Base-by-base conservation (phyloP, 257 asterid genomes). In the Jaltomata sinuosa region DNA sequence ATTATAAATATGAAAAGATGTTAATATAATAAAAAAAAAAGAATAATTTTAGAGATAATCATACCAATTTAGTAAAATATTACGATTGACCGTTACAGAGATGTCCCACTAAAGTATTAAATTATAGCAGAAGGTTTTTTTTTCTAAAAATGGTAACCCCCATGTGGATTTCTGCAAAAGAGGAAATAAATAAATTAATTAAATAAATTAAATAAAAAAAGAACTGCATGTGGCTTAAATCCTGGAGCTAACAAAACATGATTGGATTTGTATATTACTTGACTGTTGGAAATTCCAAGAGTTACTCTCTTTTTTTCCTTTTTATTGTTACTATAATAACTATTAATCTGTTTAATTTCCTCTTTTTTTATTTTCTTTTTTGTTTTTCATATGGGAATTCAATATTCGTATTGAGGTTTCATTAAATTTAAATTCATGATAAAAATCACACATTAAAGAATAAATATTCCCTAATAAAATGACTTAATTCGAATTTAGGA, bases 401-500 rank as follows among this genome's bases (percentile, higher is more conserved):
- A n/a, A n/a, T n/a, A 9, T 0, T 55, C 29, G 1, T 8, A 6
- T 54, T 8, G 12, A 59, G 2, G 1, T 0, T 12, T 1, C 8
- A 59, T 25, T 59, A 5, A 59, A 0, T 59, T 59, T 59, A 0
- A 25, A 59, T 59, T 25, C 25, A 0, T 0, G 6, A 1, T 4
- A 25, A 11, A 25, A 0, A 2, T 61, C 27, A 0, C 0, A 61
- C 1, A 1, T 22, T 22, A 2, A 4, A 11, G 34, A 11, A 59
- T 22, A 1, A 11, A 22, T 4, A 16, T 5, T 59, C 1, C 11
- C 32, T 11, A 11, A 4, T 8, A 22, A 59, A n/a, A 22, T 25
- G 29, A 25, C 8, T 1, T 59, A 4, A 5, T 25, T 55, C 0
- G 21, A 21, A 55, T 11, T 1, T 0, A 8, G 0, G 21, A 55